Base-by-base conservation (phyloP, 2,329 filamentous ascomycete genomes). In the Pseudogymnoascus sp. region DNA sequence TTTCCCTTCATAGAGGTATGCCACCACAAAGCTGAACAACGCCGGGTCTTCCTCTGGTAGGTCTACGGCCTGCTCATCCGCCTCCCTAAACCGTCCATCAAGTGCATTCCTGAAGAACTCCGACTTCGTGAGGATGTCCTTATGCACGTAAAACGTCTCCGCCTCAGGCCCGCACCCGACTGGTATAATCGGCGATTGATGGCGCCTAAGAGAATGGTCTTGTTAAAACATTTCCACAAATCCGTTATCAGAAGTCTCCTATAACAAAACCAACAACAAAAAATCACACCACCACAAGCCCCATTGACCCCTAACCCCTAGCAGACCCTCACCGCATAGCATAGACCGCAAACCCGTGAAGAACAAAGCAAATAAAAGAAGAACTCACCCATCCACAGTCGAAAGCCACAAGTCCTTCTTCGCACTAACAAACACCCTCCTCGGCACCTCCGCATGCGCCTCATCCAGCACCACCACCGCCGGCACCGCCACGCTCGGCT, bases 41-140 rank as follows among this genome's bases (percentile, higher is more conserved):
- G 77, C 76, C 2, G 81, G 79, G 65, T 82, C 76, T 64, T 83
- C 81, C 63, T 82, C 80, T 0, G 79, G 80, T 1, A 83, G 71
- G 67, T 80, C 75, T 61, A 83, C 76, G 12, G 75, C 75, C 65
- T 81, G 78, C 14, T 77, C 74, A 19, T 72, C 73, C 1, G 78
- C 76, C 67, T 83, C 81, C 60, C 68, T 74, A 66, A 82, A 83
- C 26, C 73, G 72, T 37, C 80, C 80, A 64, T 77, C 77, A 6
- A 83, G 73, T 12, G 80, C 80, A 65, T 75, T 81, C 60, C 74
- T 74, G 68, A 83, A 83, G 73, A 78, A 83, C 61, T 79, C 76
- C 11, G 76, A 76, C 66, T 77, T 78, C 38, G 76, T 66, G 22
- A 82, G 74, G 60, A 83, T 73, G 62, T 77, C 74, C 66, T 71